These are phyloP conservation scores for Kentomonas sorsogonicus DNA, from an alignment of 208 protist species.

Conservation along the genomic window DNA sequence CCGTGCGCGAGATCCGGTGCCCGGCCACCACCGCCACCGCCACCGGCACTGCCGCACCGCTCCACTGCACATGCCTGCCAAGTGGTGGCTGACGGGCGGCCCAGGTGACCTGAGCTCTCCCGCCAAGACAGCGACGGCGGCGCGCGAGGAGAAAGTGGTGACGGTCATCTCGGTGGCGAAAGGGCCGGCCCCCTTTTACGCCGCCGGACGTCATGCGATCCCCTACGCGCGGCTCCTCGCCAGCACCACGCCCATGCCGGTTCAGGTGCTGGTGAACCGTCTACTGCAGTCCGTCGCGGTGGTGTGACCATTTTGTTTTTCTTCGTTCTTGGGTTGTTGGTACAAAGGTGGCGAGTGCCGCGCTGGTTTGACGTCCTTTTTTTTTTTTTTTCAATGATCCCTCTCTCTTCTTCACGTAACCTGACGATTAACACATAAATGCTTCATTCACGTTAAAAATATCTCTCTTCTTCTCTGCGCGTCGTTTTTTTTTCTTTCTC, in stretches of 20 bases:
- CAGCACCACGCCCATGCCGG: conserved; percentile 64
- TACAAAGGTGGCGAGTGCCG: not conserved
- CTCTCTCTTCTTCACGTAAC: not conserved
- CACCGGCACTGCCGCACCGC: not conserved
- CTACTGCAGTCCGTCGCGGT: conserved; percentile 10
- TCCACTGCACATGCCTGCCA: conserved; percentile 36
- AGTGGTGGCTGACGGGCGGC: conserved; percentile 59
- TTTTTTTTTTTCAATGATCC: conserved; percentile 1
- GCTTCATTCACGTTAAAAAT: too few species aligned
- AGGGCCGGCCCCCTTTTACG: conserved; percentile 77
- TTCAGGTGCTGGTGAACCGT: conserved; percentile 37
- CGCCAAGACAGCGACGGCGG: not conserved
- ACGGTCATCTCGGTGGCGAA: conserved; percentile 62
- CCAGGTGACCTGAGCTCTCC: conserved; percentile 9
- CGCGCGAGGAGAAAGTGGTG: conserved; percentile 22
- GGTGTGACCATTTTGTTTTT: conserved; percentile 1
- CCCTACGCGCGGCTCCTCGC: conserved; percentile 75
- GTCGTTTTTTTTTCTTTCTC: not conserved
- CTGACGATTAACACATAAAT: not conserved
- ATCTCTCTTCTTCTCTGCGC: not conserved
- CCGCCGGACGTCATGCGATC: conserved; percentile 30
- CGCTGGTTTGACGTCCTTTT: not conserved
- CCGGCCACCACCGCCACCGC: conserved; percentile 5
- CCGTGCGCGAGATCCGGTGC: conserved; percentile 50
- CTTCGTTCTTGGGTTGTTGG: not conserved